Evolutionary conservation across 495 filamentous ascomycete genomes (phyloP), one percentile per base, ranked within the genome.

Genomic region (Tuber aestivum): DNA sequence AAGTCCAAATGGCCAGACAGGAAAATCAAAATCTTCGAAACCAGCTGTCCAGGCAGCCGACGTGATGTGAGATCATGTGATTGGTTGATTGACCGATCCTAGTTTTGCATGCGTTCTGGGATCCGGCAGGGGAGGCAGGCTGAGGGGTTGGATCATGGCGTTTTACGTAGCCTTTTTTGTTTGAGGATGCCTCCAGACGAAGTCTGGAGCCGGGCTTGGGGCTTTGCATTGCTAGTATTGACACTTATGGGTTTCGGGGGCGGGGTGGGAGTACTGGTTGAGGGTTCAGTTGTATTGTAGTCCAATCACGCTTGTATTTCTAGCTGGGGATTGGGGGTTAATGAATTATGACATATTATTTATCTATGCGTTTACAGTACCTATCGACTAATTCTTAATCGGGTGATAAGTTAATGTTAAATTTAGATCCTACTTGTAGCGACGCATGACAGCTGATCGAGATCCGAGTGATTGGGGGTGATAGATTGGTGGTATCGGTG

Each of bases 21-120:
- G 81, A 83, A 61, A 83, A 83, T 71, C 44, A 45, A 23, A 77
- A 75, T 41, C 70, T 83, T 70, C 73, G 76, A 70, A 71, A 74
- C 37, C 75, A 76, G 74, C 71, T 83, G 8, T 79, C 73, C 44
- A 75, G 45, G 41, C 40, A 42, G 45, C 45, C 21, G 76, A 65
- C 27, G 6, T 7, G 56, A 35, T 35, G 32, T 65, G 74, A 35
- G 74, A 40, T 45, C 27, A 68, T n/a, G 61, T 70, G 32, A 71
- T 32, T 41, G 74, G 65, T 71, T 38, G 72, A 32, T 27, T 20
- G 70, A 44, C 21, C 45, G 50, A 38, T 40, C 73, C 23, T 0
- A 38, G 61, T 40, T 41, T n/a, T n/a, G 16, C 10, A 16, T 65
- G 56, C 1, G 12, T 35, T 65, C 10, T 35, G 72, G 56, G 7